Conservation (phyloP, 495 filamentous ascomycete species). For the Diplogelasinospora grovesii region DNA sequence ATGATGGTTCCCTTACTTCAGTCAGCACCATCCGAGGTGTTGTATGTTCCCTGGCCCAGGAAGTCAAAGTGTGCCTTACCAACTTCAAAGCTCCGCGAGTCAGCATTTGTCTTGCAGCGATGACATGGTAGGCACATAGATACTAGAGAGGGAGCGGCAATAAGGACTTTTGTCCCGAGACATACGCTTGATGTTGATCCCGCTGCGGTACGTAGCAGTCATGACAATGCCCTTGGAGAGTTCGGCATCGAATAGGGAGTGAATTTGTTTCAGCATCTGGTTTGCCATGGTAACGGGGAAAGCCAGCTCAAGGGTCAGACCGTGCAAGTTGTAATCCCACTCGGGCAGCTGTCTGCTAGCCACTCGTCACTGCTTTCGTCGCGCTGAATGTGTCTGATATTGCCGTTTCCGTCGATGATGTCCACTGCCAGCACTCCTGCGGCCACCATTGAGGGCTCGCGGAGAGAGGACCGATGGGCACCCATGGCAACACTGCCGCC, state of each 20-base stretch:
- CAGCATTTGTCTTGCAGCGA: neutral
- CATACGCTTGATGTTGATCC: constrained; percentile 46
- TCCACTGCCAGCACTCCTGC: constrained; percentile 41
- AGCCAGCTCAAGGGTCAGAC: constrained; percentile 43
- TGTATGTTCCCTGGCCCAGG: constrained; percentile 42
- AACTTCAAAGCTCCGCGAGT: constrained; percentile 12
- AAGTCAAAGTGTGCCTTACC: constrained; percentile 42
- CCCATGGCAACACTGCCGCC: constrained; percentile 46
- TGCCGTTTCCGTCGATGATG: constrained; percentile 41
- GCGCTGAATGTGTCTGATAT: constrained; percentile 31
- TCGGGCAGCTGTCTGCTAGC: constrained; percentile 42
- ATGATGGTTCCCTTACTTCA: constrained; percentile 46
- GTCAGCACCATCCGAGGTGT: constrained; percentile 36
- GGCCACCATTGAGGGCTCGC: constrained; percentile 46
- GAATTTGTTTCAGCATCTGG: constrained; percentile 39
- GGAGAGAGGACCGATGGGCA: constrained; percentile 38
- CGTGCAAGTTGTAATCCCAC: constrained; percentile 42
- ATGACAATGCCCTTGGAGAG: constrained; percentile 33
- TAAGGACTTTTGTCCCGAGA: neutral
- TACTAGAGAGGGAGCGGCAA: neutral
- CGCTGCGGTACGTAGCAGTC: constrained; percentile 44
- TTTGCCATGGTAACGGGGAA: constrained; percentile 43
- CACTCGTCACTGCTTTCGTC: constrained; percentile 38
- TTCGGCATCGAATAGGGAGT: constrained; percentile 40
- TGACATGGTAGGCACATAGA: too few relatives aligned